These are phyloP conservation scores for Hypoxylon sp. DNA, from an alignment of 2,329 filamentous ascomycete species.

Conservation along the genomic window DNA sequence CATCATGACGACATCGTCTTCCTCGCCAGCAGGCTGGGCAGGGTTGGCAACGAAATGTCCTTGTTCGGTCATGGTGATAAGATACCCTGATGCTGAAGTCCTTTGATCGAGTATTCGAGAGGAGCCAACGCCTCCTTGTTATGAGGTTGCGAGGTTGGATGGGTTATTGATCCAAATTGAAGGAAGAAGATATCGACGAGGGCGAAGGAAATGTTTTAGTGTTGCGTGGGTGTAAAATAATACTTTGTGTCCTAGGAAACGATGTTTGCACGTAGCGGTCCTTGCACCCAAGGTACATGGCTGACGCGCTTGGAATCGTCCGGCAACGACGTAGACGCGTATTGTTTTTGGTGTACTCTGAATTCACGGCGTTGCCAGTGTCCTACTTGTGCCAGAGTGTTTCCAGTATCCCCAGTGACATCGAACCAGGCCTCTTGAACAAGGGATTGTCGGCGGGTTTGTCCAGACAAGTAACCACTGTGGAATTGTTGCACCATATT, in stretches of 20 bases:
- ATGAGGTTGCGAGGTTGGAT: background rate
- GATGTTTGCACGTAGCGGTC: background rate
- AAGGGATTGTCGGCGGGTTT: background rate
- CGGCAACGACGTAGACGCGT: background rate
- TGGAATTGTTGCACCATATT: too few relatives aligned
- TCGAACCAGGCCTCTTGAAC: background rate
- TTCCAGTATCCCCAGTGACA: background rate
- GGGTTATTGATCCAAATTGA: too few relatives aligned
- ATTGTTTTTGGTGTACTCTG: background rate
- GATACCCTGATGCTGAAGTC: background rate
- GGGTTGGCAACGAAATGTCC: background rate
- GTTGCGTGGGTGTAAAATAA: background rate
- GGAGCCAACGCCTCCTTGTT: background rate
- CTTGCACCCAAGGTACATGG: background rate
- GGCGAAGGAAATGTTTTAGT: too few relatives aligned
- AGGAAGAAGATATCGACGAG: too few relatives aligned
- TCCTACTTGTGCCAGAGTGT: background rate
- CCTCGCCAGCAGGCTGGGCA: background rate
- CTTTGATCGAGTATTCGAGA: background rate
- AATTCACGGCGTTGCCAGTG: background rate
- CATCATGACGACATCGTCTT: background rate
- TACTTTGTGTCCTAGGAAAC: background rate
- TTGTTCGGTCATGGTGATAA: background rate
- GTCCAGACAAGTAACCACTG: too few relatives aligned
- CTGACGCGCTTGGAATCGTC: background rate